These are phyloP conservation scores for Ganoderma leucocontextum DNA, from an alignment of 1,284 basidiomycete genomes.

Conservation along the genomic window DNA sequence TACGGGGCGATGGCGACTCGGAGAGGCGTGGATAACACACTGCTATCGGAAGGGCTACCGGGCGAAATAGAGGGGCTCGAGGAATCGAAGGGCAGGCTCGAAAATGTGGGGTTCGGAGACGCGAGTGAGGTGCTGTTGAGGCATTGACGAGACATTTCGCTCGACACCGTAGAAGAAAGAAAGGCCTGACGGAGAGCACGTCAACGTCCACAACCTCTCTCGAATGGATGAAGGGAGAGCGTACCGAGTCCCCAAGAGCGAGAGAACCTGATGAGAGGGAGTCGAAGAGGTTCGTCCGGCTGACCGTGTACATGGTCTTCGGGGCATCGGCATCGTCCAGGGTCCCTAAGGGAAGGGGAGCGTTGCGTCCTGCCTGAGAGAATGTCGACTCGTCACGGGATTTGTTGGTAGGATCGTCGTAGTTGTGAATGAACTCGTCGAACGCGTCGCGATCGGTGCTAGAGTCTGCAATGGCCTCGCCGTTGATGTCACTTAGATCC, in stretches of 20 bases:
- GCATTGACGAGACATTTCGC: neutral
- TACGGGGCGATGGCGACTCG: slow-evolving; percentile 19
- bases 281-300: slow-evolving; percentile 7
- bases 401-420: slow-evolving; percentile 11
- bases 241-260: slow-evolving; percentile 18
- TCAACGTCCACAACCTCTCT: neutral
- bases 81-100: slow-evolving; percentile 10
- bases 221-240: neutral
- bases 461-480: neutral
- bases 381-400: neutral
- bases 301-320: neutral
- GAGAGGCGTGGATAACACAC: slow-evolving; percentile 14
- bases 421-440: slow-evolving; percentile 18
- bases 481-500: neutral
- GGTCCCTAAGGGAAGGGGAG: too few species aligned
- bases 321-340: slow-evolving; percentile 3
- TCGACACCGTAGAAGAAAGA: slow-evolving; percentile 2
- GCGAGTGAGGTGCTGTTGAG: neutral
- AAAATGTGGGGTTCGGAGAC: slow-evolving; percentile 2
- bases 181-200: slow-evolving; percentile 4
- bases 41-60: slow-evolving; percentile 8
- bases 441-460: slow-evolving; percentile 2
- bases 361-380: too few species aligned
- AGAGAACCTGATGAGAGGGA: slow-evolving; percentile 10
- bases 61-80: slow-evolving; percentile 12